These are phyloP conservation scores for Saccharomycopsis microspora DNA, from an alignment of 805 yeast species.

Conservation along the genomic window DNA sequence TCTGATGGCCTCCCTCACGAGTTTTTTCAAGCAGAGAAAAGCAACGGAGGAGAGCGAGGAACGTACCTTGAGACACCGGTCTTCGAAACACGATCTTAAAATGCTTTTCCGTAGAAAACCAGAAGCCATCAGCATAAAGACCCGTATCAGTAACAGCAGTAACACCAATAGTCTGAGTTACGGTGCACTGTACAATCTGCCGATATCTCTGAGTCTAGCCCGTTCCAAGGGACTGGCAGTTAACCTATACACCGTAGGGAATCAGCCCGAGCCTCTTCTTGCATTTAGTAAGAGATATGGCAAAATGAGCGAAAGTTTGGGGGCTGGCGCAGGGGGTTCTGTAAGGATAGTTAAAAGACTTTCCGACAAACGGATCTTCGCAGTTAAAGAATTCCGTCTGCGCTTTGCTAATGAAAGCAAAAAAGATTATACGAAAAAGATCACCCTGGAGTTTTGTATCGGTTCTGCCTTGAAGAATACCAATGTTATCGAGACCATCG, in stretches of 20 bases:
- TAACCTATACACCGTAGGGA: constrained; percentile 4
- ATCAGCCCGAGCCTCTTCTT: constrained; percentile 14
- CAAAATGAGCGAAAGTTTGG: constrained; percentile 75
- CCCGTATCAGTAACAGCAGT: background rate
- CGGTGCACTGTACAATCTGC: background rate
- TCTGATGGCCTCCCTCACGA: constrained; percentile 67
- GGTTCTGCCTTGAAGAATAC: constrained; percentile 86
- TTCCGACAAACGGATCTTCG: constrained; percentile 63
- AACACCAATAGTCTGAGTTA: background rate
- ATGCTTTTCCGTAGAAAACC: constrained; percentile 10
- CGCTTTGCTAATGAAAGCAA: constrained; percentile 62
- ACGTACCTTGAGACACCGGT: constrained; percentile 7
- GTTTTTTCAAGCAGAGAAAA: constrained; percentile 46
- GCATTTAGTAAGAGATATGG: constrained; percentile 72
- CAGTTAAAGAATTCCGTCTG: constrained; percentile 85
- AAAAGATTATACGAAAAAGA: constrained; percentile 83
- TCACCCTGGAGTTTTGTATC: constrained; percentile 89
- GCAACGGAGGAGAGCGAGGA: background rate
- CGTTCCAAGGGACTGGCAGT: background rate
- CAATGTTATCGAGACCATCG: constrained; percentile 83
- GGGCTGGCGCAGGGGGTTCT: constrained; percentile 93
- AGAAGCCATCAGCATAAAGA: background rate
- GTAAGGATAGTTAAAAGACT: constrained; percentile 65
- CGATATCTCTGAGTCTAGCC: background rate
- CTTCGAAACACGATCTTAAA: constrained; percentile 14